Conservation (phyloP, 257 asterid species). For the Paraleonurus japonicus region DNA sequence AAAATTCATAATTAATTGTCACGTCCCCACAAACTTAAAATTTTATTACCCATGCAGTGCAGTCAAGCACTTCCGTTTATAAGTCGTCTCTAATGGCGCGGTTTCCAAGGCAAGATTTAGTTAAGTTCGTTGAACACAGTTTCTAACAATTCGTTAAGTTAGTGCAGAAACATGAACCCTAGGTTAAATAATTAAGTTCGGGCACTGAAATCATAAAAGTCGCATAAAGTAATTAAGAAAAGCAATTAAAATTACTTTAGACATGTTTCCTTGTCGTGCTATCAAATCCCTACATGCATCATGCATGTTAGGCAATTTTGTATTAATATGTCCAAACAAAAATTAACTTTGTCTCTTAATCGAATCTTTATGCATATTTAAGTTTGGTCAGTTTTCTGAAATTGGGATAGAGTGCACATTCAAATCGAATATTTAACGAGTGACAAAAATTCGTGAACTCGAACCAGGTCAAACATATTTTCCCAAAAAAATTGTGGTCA, state of each 20-base stretch:
- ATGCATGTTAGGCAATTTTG: constrained; percentile 10
- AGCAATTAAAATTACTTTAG: neutral
- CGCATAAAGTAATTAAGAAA: neutral
- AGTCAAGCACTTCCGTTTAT: neutral
- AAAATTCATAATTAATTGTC: too few relatives aligned
- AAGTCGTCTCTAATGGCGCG: neutral
- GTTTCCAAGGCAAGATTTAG: constrained; percentile 9
- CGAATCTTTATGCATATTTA: neutral
- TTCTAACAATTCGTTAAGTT: constrained; percentile 3
- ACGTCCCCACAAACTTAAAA: too few relatives aligned
- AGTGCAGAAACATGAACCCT: constrained; percentile 20
- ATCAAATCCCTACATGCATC: constrained; percentile 14
- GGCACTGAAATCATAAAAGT: neutral
- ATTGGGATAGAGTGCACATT: too few relatives aligned
- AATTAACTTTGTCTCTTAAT: constrained; percentile 14
- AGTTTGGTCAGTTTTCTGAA: neutral
- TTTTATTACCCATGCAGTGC: too few relatives aligned
- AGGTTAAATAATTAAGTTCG: neutral
- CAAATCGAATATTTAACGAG: too few relatives aligned
- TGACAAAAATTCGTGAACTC: too few relatives aligned
- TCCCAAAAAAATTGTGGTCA: too few relatives aligned
- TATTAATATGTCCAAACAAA: neutral
- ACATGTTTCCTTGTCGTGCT: constrained; percentile 34
- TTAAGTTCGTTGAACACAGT: constrained; percentile 27
- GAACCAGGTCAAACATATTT: too few relatives aligned